These are phyloP conservation scores for Colletotrichum lupini DNA, from an alignment of 2,329 filamentous ascomycete genomes.

Conservation along the genomic window DNA sequence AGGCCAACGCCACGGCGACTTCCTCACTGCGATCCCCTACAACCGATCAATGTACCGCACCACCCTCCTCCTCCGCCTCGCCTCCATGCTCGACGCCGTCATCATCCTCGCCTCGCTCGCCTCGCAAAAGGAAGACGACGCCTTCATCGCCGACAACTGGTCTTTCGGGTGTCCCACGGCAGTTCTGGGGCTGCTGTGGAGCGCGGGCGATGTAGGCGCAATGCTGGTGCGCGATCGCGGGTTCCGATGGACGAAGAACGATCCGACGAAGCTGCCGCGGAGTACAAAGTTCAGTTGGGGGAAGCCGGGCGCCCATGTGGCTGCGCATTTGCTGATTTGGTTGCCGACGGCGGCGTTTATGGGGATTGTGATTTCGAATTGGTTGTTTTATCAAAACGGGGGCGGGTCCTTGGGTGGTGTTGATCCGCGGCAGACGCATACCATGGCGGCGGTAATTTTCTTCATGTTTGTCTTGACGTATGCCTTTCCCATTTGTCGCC, in stretches of 20 bases:
- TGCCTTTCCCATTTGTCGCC: background rate
- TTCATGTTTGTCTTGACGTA: constrained; percentile 30
- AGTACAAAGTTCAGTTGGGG: constrained; percentile 29
- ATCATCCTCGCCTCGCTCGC: constrained; percentile 20
- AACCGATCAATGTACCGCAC: constrained; percentile 33
- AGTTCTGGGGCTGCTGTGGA: constrained; percentile 18
- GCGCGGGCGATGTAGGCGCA: constrained; percentile 12
- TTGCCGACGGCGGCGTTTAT: background rate
- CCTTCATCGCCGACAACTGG: background rate
- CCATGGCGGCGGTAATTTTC: constrained; percentile 2
- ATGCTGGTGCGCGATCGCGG: constrained; percentile 22
- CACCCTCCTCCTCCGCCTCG: constrained; percentile 19
- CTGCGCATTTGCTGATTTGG: constrained; percentile 31
- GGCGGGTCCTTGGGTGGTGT: background rate
- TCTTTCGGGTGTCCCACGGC: constrained; percentile 22
- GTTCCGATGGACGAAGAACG: constrained; percentile 18
- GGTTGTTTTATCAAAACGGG: background rate
- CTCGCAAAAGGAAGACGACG: background rate
- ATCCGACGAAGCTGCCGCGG: background rate
- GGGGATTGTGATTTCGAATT: background rate
- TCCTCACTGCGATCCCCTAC: constrained; percentile 33
- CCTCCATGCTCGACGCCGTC: constrained; percentile 23
- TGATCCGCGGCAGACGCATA: background rate
- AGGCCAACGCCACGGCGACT: constrained; percentile 29
- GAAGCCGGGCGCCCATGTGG: constrained; percentile 1